Evolutionary conservation across 352 stramenopile species (phyloP), one percentile per base, ranked within the genome.

Genomic region (Pythium aristosporum): DNA sequence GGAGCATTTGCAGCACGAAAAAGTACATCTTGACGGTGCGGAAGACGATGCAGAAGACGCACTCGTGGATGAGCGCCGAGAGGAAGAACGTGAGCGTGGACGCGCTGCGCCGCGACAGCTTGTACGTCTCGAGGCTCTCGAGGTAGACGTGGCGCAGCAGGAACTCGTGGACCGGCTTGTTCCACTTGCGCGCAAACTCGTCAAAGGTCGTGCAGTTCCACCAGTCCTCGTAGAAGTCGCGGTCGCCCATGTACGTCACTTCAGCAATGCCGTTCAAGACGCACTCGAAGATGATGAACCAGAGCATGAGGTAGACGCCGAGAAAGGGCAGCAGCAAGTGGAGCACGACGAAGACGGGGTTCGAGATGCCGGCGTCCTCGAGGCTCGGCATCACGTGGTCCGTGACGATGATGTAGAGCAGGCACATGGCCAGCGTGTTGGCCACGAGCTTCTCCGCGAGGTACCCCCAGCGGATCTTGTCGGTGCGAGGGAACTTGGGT

Each of bases 91-190:
- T 94, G 30, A 89, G 75, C 28, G 74, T 89, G n/a, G 76, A 98
- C 61, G 72, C 94, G 67, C 67, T 96, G 69, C 70, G 85, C 21
- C 78, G 83, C 16, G 72, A 86, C 25, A 85, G 65, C 47, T 90
- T 91, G 71, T 88, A 89, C 53, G 71, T 88, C 30, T 92, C 82
- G 42, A 90, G 69, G 13, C 71, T 82, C 67, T 94, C 80, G 10
- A 95, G 65, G 56, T 94, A 97, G 39, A 96, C 77, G 52, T 96
- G 87, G 21, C 88, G 83, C 49, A 92, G 65, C 50, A 97, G 63
- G 78, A 97, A 98, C 69, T 98, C 96, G 68, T 99, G 96, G 23
- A 99, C 96, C 6, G 96, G 96, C 56, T 98, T 93, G 75, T 99
- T 99, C 97, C 97, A 99, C 46, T 98, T 88, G 65, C 96, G 78